Percentiles rank a stretch among this genome's conserved stretches.
Conservation (phyloP, 345 rosid genomes). For the Euphorbia peplus region DNA sequence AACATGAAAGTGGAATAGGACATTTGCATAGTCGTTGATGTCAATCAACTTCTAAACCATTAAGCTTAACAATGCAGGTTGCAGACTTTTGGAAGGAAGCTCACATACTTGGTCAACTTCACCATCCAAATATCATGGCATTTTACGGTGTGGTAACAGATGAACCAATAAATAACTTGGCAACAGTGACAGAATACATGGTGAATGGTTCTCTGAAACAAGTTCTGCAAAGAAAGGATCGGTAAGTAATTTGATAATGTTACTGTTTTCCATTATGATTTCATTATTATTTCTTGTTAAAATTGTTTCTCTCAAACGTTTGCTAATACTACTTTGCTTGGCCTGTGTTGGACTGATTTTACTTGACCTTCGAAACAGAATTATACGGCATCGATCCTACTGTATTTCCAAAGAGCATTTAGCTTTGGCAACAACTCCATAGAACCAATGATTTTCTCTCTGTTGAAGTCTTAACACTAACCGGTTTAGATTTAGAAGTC, state of each 20-base stretch:
- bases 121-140: slow-evolving; percentile 47
- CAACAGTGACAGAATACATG: slow-evolving; percentile 47
- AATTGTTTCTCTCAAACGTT: background rate
- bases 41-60: background rate
- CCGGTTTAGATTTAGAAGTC: background rate
- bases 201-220: slow-evolving; percentile 45
- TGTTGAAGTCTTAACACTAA: background rate
- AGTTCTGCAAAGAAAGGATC: slow-evolving; percentile 34
- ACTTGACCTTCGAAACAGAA: background rate
- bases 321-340: background rate
- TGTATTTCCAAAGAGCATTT: background rate
- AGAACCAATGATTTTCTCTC: background rate
- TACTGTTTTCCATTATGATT: background rate
- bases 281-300: background rate
- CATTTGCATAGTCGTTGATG: background rate
- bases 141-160: slow-evolving; percentile 52
- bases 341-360: background rate
- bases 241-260: slow-evolving; percentile 16
- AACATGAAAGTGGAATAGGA: too few relatives aligned
- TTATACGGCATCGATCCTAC: background rate
- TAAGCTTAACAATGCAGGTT: slow-evolving; percentile 20
- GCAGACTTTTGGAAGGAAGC: slow-evolving; percentile 49
- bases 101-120: slow-evolving; percentile 35
- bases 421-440: background rate
- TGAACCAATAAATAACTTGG: slow-evolving; percentile 30